Evolutionary conservation across 225 moss, liverwort and hornwort genomes (phyloP), one percentile per base, ranked within the genome.

Genomic region (Sphagnum contortum): DNA sequence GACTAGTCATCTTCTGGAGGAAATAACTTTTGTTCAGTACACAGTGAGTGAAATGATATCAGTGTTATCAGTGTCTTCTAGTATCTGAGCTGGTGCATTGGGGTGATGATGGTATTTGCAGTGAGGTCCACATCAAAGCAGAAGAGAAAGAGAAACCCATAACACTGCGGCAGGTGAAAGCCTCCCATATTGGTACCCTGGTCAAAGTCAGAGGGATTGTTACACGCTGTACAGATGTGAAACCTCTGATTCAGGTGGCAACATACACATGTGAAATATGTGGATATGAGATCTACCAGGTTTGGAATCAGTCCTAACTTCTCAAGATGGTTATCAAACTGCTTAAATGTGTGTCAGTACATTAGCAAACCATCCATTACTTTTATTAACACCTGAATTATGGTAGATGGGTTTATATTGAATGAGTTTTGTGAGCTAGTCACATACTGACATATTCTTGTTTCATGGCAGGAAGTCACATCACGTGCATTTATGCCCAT

Each of bases 131-230:
- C 12, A 85, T 96, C 45, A 88, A 72, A 63, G 67, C 81, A n/a
- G 81, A 78, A 70, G 72, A 73, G 14, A 88, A 86, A 60, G 71
- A 72, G 63, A 79, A 77, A 66, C 72, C 95, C 48, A 72, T 79
- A 65, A 81, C 88, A 5, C 67, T 96, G 59, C 84, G 92, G 55
- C 87, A 88, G 70, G 95, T 96, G 0, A 96, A 90, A 74, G 95
- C 95, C 56, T 72, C 63, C 45, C 86, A 92, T 62, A 92, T 96
- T 68, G 95, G 95, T 63, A 90, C 82, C 80, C 85, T 96, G 13
- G 95, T 96, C 67, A 96, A 96, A 76, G 95, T 96, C 70, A 88
- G 88, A 68, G 95, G 95, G 57, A 96, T 96, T 53, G 87, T 96
- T 61, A 96, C 92, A 54, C 88, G 92, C 66, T 96, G 95, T 59